Conservation (phyloP, 306 rosid species). For the Prunus mira region DNA sequence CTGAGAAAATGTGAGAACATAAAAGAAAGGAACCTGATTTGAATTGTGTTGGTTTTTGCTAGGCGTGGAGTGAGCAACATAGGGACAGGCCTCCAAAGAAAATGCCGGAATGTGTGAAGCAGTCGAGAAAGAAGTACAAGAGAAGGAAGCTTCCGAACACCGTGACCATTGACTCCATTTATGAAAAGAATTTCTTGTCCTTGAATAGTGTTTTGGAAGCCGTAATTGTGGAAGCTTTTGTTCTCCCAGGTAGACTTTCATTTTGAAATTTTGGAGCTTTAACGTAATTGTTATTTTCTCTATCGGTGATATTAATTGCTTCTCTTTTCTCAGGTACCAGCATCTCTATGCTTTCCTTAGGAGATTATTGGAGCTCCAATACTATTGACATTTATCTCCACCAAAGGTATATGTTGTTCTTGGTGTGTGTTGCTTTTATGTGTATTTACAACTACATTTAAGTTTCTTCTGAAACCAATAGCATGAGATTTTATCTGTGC, state of each 20-base stretch:
- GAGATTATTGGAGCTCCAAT: slow-evolving; percentile 71
- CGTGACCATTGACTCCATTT: slow-evolving; percentile 75
- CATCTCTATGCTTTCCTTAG: slow-evolving; percentile 64
- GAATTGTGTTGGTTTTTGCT: neutral
- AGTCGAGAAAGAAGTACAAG: slow-evolving; percentile 48
- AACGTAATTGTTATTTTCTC: slow-evolving; percentile 7
- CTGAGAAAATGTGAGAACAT: neutral
- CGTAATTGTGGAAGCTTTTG: slow-evolving; percentile 60
- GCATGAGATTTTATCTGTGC: slow-evolving; percentile 17
- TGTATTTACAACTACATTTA: neutral
- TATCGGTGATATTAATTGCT: neutral
- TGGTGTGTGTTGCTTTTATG: neutral
- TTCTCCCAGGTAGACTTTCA: slow-evolving; percentile 70
- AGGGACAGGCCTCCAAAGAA: slow-evolving; percentile 70
- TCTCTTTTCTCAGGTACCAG: slow-evolving; percentile 61
- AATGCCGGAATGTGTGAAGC: slow-evolving; percentile 55
- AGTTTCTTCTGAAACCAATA: slow-evolving; percentile 15
- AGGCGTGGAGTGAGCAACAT: slow-evolving; percentile 83
- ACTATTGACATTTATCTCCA: slow-evolving; percentile 88
- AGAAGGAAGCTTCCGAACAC: slow-evolving; percentile 74
- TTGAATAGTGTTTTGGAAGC: slow-evolving; percentile 70
- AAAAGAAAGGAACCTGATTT: neutral
- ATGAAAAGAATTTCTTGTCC: slow-evolving; percentile 72
- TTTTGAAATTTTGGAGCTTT: neutral
- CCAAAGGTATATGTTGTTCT: slow-evolving; percentile 51